These are phyloP conservation scores for Leccinum arenicola DNA, from an alignment of 768 basidiomycete genomes.

Conservation along the genomic window DNA sequence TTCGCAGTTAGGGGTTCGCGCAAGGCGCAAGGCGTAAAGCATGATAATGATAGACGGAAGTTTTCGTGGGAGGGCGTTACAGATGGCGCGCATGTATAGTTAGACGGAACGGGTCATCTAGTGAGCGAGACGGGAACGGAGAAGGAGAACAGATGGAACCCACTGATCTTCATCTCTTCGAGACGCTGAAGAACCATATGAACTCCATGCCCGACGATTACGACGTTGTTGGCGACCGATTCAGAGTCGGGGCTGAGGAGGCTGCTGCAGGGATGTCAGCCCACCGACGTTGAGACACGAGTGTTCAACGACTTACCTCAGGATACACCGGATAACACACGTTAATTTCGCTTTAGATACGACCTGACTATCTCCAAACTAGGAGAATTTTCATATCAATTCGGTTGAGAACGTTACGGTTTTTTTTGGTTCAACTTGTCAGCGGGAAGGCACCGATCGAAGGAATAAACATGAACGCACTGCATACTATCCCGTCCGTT, in stretches of 20 bases:
- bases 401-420: slow-evolving; percentile 3
- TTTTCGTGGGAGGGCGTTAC: background rate
- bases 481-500: slow-evolving; percentile 49
- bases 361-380: slow-evolving; percentile 81
- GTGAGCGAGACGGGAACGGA: background rate
- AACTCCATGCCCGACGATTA: slow-evolving; percentile 65
- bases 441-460: background rate
- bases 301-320: slow-evolving; percentile 48
- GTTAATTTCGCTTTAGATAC: slow-evolving; percentile 65
- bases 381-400: slow-evolving; percentile 9
- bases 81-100: background rate
- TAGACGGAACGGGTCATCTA: background rate
- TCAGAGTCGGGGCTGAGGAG: slow-evolving; percentile 77
- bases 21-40: background rate
- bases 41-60: background rate
- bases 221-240: slow-evolving; percentile 62
- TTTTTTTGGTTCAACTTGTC: background rate
- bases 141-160: slow-evolving; percentile 23
- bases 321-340: slow-evolving; percentile 66
- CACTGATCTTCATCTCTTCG: slow-evolving; percentile 81
- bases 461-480: slow-evolving; percentile 40
- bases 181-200: slow-evolving; percentile 56
- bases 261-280: slow-evolving; percentile 44
- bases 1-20: background rate
- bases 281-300: slow-evolving; percentile 1